Base-by-base conservation (phyloP, 2,329 filamentous ascomycete genomes). In the Xylaria sp. region DNA sequence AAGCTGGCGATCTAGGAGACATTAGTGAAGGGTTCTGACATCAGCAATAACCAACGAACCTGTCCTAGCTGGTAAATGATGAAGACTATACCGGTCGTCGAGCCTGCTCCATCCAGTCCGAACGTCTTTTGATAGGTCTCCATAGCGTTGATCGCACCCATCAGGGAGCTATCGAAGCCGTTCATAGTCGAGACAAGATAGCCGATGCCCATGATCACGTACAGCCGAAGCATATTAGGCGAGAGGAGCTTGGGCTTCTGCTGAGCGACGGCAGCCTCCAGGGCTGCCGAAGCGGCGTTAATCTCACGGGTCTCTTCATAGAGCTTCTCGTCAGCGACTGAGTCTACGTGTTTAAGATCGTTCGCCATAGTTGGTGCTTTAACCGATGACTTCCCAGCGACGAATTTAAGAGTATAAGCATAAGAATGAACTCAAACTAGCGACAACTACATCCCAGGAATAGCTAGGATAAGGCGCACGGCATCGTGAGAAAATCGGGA, bases 91-190 rank as follows among this genome's bases (percentile, higher is more conserved):
- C 85, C 85, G 0, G 84, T 84, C 52, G 80, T 82, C 36, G 83
- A 83, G 7, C 84, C 85, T 10, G 79, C 81, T 12, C 83, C 83
- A 25, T 78, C 78, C n/a, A 87, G 76, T 0, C 77, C 82, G 65
- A 88, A 88, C 3, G 82, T 85, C 0, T 77, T 68, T 64, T 86
- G 85, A 72, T 87, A 88, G 0, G 82, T 77, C 0, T 79, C 59
- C 82, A 88, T 87, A 56, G 84, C 84, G 68, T 87, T 87, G 69
- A 88, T 86, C 5, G 83, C 81, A 10, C 80, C 79, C 75, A 85
- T 82, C 59, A 90, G 82, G 33, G 84, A 86, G 46, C 86, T 86
- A 71, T 90, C 87, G 71, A 86, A 89, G 33, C 87, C 87, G 75
- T 88, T 88, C 82, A 86, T 84, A 9, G 85, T 87, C 28, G 83